Evolutionary conservation across 352 stramenopile species (phyloP), one percentile per base, ranked within the genome.

Genomic region (Phytophthora sp.): DNA sequence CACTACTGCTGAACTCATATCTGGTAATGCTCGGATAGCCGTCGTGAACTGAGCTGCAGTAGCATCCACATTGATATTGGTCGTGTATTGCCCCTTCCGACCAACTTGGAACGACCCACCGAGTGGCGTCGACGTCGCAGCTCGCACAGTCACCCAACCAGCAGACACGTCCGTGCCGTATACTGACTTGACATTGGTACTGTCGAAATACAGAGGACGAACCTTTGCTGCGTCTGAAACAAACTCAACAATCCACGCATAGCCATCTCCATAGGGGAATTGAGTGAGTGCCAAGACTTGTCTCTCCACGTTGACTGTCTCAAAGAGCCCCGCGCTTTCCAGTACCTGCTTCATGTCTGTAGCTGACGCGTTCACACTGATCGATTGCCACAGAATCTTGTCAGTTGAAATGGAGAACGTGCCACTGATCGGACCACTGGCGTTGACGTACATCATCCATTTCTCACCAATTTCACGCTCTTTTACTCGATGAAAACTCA

Each of bases 201-300:
- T 65, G n/a, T 76, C 61, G 36, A 80, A 84, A 18, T 57, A 36
- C 21, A 78, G 38, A 11, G 65, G 36, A 20, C 60, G 62, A 3
- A 66, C 57, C 2, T 62, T 26, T 11, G 55, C 77, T 23, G 73
- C 72, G 44, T 84, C 73, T 1, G 79, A 84, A 3, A 63, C 44
- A 57, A 85, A 88, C 8, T 74, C 80, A 5, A 88, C 66, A 26
- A 80, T 33, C 76, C 74, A 88, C 11, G 70, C 79, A 51, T 81
- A 84, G 12, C 79, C 79, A 66, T 82, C 74, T 18, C 70, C 73
- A 46, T 60, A 74, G 2, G 69, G 54, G 57, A 70, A 73, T 12
- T n/a, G 4, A 4, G 74, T 78, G 11, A 67, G 54, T 13, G 72
- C 59, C 1, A 82, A 63, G 2, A 62, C 71, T 29, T 57, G 71